A percentile compares a stretch with the other conserved stretches of the same genome.
Conservation (phyloP, 768 basidiomycete genomes). For the Amanita inopinata region DNA sequence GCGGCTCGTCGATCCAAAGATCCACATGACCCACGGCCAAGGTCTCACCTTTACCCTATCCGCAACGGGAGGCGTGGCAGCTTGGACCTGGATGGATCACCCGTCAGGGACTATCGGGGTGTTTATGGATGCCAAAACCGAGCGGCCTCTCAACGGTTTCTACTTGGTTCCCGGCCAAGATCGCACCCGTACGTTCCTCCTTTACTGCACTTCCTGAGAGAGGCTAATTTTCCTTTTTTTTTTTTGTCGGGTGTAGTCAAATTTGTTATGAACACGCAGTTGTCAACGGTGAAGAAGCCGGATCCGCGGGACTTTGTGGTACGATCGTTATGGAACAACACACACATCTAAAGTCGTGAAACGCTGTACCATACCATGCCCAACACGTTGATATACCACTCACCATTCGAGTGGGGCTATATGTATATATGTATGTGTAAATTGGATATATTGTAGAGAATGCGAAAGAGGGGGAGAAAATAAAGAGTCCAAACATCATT, state of each 20-base stretch:
- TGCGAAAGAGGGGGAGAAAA: background rate
- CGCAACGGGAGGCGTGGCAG: conserved; percentile 42
- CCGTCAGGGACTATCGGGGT: conserved; percentile 43
- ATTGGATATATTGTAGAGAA: background rate
- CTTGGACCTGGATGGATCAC: conserved; percentile 55
- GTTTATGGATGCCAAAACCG: conserved; percentile 35
- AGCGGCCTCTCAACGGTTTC: conserved; percentile 39
- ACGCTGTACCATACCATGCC: too few species aligned
- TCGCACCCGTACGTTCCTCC: conserved; percentile 32
- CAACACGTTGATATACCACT: too few species aligned
- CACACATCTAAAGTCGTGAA: conserved; percentile 21
- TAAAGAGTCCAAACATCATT: background rate
- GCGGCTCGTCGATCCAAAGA: conserved; percentile 40
- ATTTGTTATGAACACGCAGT: conserved; percentile 27
- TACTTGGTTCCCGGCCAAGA: conserved; percentile 45
- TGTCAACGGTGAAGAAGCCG: conserved; percentile 30
- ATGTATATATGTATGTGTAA: background rate
- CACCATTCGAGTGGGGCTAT: too few species aligned
- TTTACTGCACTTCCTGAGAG: background rate
- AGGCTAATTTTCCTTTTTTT: too few species aligned
- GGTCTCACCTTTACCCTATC: conserved; percentile 41
- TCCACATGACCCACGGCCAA: conserved; percentile 21
- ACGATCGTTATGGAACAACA: conserved; percentile 46
- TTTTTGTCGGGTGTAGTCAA: conserved; percentile 21
- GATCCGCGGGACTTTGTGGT: conserved; percentile 36